Evolutionary conservation across 257 asterid species (phyloP).

Genomic region (Rehmannia glutinosa): DNA sequence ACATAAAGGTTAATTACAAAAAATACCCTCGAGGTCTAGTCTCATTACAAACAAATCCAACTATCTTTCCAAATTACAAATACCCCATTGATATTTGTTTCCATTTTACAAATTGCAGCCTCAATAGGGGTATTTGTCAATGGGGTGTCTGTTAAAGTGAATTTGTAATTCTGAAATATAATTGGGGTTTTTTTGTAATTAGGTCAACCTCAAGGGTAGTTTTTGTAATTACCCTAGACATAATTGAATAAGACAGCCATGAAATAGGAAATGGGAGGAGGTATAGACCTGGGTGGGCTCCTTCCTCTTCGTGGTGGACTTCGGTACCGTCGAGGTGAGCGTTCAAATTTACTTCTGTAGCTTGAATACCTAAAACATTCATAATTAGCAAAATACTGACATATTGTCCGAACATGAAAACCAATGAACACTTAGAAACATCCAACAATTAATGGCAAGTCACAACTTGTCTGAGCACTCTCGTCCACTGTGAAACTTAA

Average conservation of each 20-base stretch:
- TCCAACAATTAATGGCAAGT: background rate
- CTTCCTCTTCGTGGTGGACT: constrained; percentile 80
- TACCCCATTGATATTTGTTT: no score
- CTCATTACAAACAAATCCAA: background rate
- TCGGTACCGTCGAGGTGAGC: constrained; percentile 67
- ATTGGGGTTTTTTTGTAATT: background rate
- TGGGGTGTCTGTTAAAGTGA: no score
- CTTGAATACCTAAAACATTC: constrained; percentile 51
- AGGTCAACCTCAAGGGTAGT: background rate
- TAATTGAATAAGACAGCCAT: background rate
- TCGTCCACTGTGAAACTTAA: no score
- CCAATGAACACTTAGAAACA: background rate
- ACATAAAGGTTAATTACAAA: no score
- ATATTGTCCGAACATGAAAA: background rate
- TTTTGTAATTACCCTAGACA: background rate
- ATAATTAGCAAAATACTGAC: background rate
- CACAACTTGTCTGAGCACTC: no score
- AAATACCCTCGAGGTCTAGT: no score
- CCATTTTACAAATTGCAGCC: no score
- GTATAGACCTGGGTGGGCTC: constrained; percentile 80
- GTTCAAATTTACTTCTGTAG: constrained; percentile 59
- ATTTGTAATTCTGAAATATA: no score
- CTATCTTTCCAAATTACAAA: no score
- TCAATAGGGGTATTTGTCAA: background rate
- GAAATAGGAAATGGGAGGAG: background rate